Conservation (phyloP, 768 basidiomycete species). For the Pisolithus marmoratus region DNA sequence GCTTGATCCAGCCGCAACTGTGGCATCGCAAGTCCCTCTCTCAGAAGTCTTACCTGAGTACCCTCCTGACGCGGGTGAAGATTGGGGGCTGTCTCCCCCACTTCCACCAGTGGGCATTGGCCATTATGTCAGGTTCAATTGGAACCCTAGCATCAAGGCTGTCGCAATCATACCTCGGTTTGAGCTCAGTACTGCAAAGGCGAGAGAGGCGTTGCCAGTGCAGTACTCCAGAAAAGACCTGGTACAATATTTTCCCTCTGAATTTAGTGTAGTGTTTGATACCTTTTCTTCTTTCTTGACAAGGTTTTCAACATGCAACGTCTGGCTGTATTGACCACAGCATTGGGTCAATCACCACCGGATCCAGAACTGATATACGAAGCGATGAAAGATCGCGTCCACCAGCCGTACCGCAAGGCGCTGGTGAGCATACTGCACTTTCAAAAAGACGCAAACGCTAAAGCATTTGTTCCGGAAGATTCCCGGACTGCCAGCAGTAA, state of each 20-base stretch:
- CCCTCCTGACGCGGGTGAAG: conserved; percentile 84
- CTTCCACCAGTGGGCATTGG: conserved; percentile 87
- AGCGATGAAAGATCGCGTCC: conserved; percentile 97
- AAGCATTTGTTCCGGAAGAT: conserved; percentile 48
- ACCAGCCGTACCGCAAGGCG: conserved; percentile 90
- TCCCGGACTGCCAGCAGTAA: conserved; percentile 91
- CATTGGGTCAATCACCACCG: conserved; percentile 83
- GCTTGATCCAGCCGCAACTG: conserved; percentile 72
- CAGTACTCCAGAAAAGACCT: conserved; percentile 86
- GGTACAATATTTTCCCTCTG: conserved; percentile 35
- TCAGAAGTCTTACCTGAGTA: conserved; percentile 96
- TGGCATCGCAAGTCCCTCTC: conserved; percentile 85
- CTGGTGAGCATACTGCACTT: conserved; percentile 50
- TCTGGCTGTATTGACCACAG: conserved; percentile 92
- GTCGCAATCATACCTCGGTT: conserved; percentile 93
- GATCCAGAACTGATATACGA: conserved; percentile 97
- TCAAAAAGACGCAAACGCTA: not conserved
- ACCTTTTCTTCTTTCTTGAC: not conserved
- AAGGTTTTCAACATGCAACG: conserved; percentile 98
- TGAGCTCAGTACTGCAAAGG: conserved; percentile 94
- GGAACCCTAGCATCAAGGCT: conserved; percentile 81
- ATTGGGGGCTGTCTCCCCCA: conserved; percentile 89
- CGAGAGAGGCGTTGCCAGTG: conserved; percentile 81
- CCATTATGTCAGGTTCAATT: conserved; percentile 86
- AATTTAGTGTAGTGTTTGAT: conserved; percentile 1